Base-by-base conservation (phyloP, 2,329 filamentous ascomycete genomes). In the Epichloe sp. region DNA sequence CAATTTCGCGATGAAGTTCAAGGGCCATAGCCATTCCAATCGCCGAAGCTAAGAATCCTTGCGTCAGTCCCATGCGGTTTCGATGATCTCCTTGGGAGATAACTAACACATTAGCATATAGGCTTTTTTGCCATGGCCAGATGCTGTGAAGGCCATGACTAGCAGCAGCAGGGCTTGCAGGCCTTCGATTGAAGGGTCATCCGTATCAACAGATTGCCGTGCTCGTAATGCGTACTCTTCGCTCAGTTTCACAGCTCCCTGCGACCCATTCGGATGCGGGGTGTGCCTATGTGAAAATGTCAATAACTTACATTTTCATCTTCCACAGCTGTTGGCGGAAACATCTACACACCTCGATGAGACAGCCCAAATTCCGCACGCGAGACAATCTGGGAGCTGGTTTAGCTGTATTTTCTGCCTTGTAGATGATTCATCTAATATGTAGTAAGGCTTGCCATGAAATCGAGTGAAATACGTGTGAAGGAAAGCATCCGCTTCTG, bases 1-100 rank as follows among this genome's bases (percentile, higher is more conserved):
- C 82, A 43, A 84, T 70, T 67, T 95, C 88, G 35, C 86, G 80
- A 62, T 94, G 86, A 3, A 93, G 71, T 61, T 90, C 86, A 11
- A 94, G 75, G 3, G 86, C 87, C 65, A 89, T 80, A 2, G 85
- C 83, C 87, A 94, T 94, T 44, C 85, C 86, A 46, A 88, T 81
- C 14, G 55, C 58, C 35, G 53, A 56, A 55, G 42, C 34, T 52
- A 12, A 8, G 4, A n/a, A 23, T 7, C 15, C 37, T 5, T 5
- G 31, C 12, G 4, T 38, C 23, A 34, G 17, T 23, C n/a, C 23
- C 31, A 21, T 46, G 43, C 14, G 17, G 14, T 37, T 4, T n/a
- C 17, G 14, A 31, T 21, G 8, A 19, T 6, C 15, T 5, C 14
- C 23, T 21, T 10, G 31, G 7, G 7, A 26, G 23, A 12, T 34